A percentile compares a stretch with the other conserved stretches of the same genome.
Evolutionary conservation across 345 rosid species (phyloP).

Genomic region (Erucastrum elatum): DNA sequence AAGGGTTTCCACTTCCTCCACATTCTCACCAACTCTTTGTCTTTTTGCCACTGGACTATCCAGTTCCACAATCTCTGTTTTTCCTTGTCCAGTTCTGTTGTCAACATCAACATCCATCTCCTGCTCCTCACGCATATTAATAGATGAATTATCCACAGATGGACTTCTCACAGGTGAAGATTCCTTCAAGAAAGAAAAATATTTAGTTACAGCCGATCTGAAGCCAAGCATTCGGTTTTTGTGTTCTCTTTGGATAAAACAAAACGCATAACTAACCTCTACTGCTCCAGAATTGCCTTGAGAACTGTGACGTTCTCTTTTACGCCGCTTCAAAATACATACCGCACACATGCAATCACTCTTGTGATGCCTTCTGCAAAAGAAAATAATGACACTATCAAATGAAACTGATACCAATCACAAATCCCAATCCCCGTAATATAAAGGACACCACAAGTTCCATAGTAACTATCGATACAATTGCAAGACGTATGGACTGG

Average conservation of each 20-base stretch:
- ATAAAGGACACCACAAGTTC: slow-evolving; percentile 3
- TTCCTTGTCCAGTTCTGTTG: slow-evolving; percentile 50
- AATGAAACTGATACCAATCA: neutral
- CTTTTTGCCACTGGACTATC: slow-evolving; percentile 43
- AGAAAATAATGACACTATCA: neutral
- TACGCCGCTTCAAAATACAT: slow-evolving; percentile 82
- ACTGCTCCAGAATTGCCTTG: slow-evolving; percentile 57
- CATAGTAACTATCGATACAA: neutral
- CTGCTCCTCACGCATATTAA: slow-evolving; percentile 65
- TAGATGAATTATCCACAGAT: slow-evolving; percentile 64
- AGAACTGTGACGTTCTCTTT: slow-evolving; percentile 67
- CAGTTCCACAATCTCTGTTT: slow-evolving; percentile 48
- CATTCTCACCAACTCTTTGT: slow-evolving; percentile 42
- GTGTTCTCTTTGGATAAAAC: neutral
- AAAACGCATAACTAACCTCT: slow-evolving; percentile 43
- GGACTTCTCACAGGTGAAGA: slow-evolving; percentile 65
- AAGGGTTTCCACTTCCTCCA: slow-evolving; percentile 47
- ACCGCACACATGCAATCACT: slow-evolving; percentile 93
- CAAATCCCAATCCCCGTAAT: neutral
- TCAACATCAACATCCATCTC: slow-evolving; percentile 65
- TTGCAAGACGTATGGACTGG: neutral
- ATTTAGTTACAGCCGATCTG: neutral
- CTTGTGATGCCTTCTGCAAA: slow-evolving; percentile 87
- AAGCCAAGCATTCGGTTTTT: neutral
- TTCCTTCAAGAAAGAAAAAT: slow-evolving; percentile 47